Evolutionary conservation across 2,329 filamentous ascomycete species (phyloP).

Genomic region (Tolypocladium nubicola): DNA sequence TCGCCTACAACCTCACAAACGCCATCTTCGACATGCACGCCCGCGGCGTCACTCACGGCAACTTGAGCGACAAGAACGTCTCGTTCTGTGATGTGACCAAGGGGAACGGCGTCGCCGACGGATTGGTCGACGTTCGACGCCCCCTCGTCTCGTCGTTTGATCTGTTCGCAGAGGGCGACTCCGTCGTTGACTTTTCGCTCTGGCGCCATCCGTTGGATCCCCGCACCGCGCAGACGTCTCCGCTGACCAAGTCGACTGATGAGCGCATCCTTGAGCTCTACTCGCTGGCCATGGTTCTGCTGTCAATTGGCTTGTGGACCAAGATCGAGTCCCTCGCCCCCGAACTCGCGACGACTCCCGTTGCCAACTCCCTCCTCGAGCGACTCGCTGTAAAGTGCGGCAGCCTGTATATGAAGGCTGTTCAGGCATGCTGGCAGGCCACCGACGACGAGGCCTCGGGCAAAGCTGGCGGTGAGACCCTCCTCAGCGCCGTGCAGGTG

Average conservation of each 20-base stretch:
- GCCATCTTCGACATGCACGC: slow-evolving; percentile 66
- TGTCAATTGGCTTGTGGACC: slow-evolving; percentile 69
- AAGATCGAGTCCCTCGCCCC: slow-evolving; percentile 46
- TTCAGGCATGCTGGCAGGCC: slow-evolving; percentile 61
- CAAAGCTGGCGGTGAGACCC: slow-evolving; percentile 33
- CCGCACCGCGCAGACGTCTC: slow-evolving; percentile 35
- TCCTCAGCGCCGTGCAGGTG: slow-evolving; percentile 42
- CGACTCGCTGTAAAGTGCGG: slow-evolving; percentile 59
- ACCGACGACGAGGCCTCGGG: slow-evolving; percentile 50
- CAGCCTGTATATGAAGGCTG: slow-evolving; percentile 64
- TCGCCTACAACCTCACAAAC: slow-evolving; percentile 62
- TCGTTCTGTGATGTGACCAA: slow-evolving; percentile 47
- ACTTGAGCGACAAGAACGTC: slow-evolving; percentile 56
- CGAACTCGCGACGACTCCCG: slow-evolving; percentile 32
- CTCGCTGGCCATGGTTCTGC: slow-evolving; percentile 59
- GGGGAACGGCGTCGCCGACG: slow-evolving; percentile 28
- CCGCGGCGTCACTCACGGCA: slow-evolving; percentile 59
- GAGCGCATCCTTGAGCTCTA: slow-evolving; percentile 58
- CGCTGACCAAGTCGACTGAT: slow-evolving; percentile 37
- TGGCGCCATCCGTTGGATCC: slow-evolving; percentile 56
- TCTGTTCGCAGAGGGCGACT: slow-evolving; percentile 40
- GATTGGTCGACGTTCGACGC: slow-evolving; percentile 51
- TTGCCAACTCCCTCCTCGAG: slow-evolving; percentile 50
- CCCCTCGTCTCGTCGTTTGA: slow-evolving; percentile 68
- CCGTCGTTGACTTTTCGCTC: slow-evolving; percentile 12